A percentile compares a stretch with the other conserved stretches of the same genome.
Evolutionary conservation across 805 yeast genomes (phyloP).

Genomic region (Wickerhamiella lipophila): DNA sequence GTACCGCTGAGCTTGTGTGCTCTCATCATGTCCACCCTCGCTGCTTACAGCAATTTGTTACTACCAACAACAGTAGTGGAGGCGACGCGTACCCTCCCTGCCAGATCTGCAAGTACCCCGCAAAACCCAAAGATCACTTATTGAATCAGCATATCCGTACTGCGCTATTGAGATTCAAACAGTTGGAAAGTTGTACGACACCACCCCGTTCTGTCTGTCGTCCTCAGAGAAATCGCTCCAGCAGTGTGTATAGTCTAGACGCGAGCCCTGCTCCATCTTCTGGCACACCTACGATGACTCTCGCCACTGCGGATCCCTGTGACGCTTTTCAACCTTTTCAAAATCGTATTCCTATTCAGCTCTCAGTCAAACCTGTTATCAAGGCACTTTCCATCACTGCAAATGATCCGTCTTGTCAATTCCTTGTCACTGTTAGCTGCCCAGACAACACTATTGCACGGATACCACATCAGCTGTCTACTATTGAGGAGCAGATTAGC

Average conservation of each 20-base stretch:
- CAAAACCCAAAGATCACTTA: constrained; percentile 11
- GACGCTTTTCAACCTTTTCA: neutral
- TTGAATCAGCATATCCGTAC: constrained; percentile 6
- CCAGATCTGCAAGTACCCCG: constrained; percentile 11
- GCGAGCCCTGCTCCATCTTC: neutral
- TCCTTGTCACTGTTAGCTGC: constrained; percentile 8
- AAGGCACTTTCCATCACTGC: neutral
- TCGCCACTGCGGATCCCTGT: neutral
- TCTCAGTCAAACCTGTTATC: constrained; percentile 1
- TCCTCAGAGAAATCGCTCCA: neutral
- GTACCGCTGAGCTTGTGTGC: constrained; percentile 11
- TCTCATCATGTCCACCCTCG: constrained; percentile 12
- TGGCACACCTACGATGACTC: neutral
- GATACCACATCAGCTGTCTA: neutral
- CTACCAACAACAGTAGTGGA: neutral
- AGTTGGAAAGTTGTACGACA: neutral
- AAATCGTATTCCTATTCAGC: neutral
- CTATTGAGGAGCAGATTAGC: neutral
- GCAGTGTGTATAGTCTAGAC: neutral
- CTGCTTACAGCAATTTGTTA: constrained; percentile 8
- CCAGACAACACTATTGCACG: neutral
- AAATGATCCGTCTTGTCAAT: neutral
- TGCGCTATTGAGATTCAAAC: neutral
- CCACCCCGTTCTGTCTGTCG: neutral
- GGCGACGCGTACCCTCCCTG: constrained; percentile 10